Evolutionary conservation across 2,329 filamentous ascomycete genomes (phyloP), one percentile per base, ranked within the genome.

Genomic region (Aspergillus ochraceoroseus): DNA sequence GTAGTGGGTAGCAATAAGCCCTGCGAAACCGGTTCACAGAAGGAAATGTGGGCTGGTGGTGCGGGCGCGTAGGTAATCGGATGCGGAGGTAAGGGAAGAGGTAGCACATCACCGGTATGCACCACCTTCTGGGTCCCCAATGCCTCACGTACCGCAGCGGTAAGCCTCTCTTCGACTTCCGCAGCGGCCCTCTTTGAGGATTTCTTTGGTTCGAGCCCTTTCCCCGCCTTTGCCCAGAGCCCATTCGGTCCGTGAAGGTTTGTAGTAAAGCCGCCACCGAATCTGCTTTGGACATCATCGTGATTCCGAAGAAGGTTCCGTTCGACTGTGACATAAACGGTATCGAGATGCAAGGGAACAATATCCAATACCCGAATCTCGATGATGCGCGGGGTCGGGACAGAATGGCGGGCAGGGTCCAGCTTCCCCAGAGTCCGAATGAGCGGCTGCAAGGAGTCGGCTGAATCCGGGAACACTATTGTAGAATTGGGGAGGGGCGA

Each of bases 1-100:
- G 89, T 98, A 8, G 71, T 76, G 0, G 86, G 75, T 6, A 82
- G 75, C 32, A 98, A 62, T 4, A 92, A 64, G 6, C 92, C 92
- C 64, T 98, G 92, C 4, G 86, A 80, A 11, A 96, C 88, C 6
- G 92, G 92, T 62, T 98, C 92, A 61, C 89, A 96, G n/a, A 94
- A 79, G 32, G 86, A 81, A 46, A 96, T 85, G 65, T 84, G 88
- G 28, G 87, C 92, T 0, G 89, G 87, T 28, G 87, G 86, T 9
- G 87, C 79, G 15, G 86, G 80, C 12, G 85, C 79, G 64, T 95
- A 87, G 6, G 88, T 94, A 48, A 94, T 83, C 8, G 88, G 84
- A 64, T 95, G 88, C 2, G 87, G 67, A 4, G 76, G 73, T n/a
- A 81, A 79, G 6, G 85, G 79, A 18, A 96, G 72, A 8, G 87